Evolutionary conservation across 306 rosid species (phyloP).

Genomic region (Corylus heterophylla): DNA sequence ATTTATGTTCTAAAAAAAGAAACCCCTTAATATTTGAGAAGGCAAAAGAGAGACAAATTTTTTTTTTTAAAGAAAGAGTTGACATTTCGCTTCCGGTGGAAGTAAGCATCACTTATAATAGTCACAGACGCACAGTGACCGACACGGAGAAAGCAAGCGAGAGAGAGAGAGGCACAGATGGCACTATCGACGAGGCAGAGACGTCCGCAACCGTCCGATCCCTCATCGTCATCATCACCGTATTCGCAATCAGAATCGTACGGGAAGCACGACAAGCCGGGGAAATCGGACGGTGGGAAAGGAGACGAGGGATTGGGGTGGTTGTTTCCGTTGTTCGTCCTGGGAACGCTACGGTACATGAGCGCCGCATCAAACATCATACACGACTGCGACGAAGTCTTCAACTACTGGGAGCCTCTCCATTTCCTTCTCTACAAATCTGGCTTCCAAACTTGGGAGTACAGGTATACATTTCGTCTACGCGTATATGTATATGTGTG

Average conservation of each 20-base stretch:
- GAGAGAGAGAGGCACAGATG: conserved; percentile 24
- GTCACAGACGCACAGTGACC: background rate
- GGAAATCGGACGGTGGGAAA: conserved; percentile 35
- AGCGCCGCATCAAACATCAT: conserved; percentile 91
- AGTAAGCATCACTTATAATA: background rate
- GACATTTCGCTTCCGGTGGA: background rate
- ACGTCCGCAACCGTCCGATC: conserved; percentile 57
- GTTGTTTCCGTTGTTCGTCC: conserved; percentile 57
- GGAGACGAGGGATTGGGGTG: conserved; percentile 60
- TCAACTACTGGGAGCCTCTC: conserved; percentile 98
- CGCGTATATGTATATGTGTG: background rate
- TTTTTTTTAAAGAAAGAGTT: no score
- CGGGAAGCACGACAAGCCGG: conserved; percentile 58
- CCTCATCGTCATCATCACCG: conserved; percentile 38
- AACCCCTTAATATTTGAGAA: background rate
- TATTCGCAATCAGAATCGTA: conserved; percentile 35
- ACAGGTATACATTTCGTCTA: conserved; percentile 40
- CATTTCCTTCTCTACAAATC: conserved; percentile 94
- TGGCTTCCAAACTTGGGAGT: conserved; percentile 99
- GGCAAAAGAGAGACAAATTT: no score
- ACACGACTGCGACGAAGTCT: conserved; percentile 97
- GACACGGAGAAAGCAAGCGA: background rate
- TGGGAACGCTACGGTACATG: conserved; percentile 80
- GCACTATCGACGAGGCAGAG: conserved; percentile 62
- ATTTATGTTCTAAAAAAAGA: no score